A percentile compares a stretch with the other conserved stretches of the same genome.
phyloP scores from a whole-genome alignment of 257 asterid species.

The Salvia miltiorrhiza region DNA sequence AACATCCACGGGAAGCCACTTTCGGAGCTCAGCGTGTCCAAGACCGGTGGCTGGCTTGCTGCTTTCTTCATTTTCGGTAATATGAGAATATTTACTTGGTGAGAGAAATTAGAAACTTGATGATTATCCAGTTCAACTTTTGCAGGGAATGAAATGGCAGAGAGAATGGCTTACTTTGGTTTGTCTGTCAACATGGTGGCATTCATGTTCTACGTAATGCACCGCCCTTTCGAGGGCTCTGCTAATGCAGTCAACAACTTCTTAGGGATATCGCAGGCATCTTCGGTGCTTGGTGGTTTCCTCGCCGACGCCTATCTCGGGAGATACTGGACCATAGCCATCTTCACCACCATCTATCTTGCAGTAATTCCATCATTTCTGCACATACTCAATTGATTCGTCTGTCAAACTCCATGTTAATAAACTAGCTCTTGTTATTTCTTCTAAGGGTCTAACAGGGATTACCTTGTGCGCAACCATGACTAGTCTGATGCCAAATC shows the following conservation, averaged over 20 bases:
- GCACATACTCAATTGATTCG: neutral
- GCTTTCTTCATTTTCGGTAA: constrained; percentile 97
- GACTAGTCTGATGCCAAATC: constrained; percentile 61
- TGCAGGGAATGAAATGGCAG: constrained; percentile 98
- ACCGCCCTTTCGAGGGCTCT: constrained; percentile 80
- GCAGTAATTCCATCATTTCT: constrained; percentile 38
- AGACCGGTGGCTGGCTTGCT: constrained; percentile 96
- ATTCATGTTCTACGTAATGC: constrained; percentile 94
- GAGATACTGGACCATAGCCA: constrained; percentile 96
- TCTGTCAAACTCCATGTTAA: neutral
- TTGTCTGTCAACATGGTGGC: constrained; percentile 98
- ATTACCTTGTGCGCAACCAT: constrained; percentile 75
- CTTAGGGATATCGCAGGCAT: constrained; percentile 93
- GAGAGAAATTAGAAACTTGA: neutral
- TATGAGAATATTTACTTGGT: neutral
- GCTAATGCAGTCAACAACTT: constrained; percentile 92
- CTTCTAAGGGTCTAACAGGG: constrained; percentile 83
- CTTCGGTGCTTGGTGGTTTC: constrained; percentile 95
- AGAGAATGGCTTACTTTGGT: constrained; percentile 97
- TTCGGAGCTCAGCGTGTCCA: constrained; percentile 49
- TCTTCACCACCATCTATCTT: constrained; percentile 85
- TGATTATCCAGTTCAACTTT: neutral
- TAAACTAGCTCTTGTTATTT: constrained; percentile 6
- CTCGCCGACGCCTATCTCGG: constrained; percentile 96
- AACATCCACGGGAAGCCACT: constrained; percentile 87